Conservation (phyloP, 2,329 filamentous ascomycete genomes). For the Diaporthe sp. region DNA sequence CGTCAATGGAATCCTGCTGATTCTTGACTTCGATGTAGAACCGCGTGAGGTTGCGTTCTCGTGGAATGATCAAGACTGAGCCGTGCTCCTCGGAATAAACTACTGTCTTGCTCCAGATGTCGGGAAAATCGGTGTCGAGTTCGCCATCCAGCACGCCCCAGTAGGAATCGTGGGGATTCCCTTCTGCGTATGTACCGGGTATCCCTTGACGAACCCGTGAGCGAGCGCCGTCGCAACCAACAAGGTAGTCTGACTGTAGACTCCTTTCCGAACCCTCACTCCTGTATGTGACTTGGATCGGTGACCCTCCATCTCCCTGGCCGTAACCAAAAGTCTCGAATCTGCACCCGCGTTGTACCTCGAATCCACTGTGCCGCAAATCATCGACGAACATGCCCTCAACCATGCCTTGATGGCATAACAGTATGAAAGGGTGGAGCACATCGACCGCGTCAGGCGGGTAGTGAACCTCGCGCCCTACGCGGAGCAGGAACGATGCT, state of each 20-base stretch:
- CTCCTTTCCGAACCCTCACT: slow-evolving; percentile 49
- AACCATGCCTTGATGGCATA: slow-evolving; percentile 71
- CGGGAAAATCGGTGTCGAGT: slow-evolving; percentile 79
- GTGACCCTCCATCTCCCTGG: slow-evolving; percentile 50
- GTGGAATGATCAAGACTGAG: slow-evolving; percentile 79
- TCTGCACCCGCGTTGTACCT: slow-evolving; percentile 56
- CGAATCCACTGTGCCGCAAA: slow-evolving; percentile 63
- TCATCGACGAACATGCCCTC: slow-evolving; percentile 71
- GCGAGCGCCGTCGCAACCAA: slow-evolving; percentile 70
- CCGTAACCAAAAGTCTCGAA: slow-evolving; percentile 47
- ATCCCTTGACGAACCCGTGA: slow-evolving; percentile 78
- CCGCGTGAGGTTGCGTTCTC: slow-evolving; percentile 80
- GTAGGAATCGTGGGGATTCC: slow-evolving; percentile 66
- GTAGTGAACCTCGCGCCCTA: slow-evolving; percentile 57
- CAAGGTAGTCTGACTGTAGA: slow-evolving; percentile 33
- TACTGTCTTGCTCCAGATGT: slow-evolving; percentile 81
- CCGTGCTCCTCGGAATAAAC: slow-evolving; percentile 77
- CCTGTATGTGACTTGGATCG: slow-evolving; percentile 57
- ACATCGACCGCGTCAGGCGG: slow-evolving; percentile 49
- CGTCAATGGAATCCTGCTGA: slow-evolving; percentile 57
- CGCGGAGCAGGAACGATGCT: slow-evolving; percentile 66
- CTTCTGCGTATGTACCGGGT: slow-evolving; percentile 67
- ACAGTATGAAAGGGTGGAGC: slow-evolving; percentile 51
- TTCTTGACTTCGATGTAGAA: slow-evolving; percentile 71
- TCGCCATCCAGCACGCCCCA: slow-evolving; percentile 82